Percentiles rank a stretch among this genome's conserved stretches.
Conservation (phyloP, 164 flowering plant species). For the Stephania yunnanensis region DNA sequence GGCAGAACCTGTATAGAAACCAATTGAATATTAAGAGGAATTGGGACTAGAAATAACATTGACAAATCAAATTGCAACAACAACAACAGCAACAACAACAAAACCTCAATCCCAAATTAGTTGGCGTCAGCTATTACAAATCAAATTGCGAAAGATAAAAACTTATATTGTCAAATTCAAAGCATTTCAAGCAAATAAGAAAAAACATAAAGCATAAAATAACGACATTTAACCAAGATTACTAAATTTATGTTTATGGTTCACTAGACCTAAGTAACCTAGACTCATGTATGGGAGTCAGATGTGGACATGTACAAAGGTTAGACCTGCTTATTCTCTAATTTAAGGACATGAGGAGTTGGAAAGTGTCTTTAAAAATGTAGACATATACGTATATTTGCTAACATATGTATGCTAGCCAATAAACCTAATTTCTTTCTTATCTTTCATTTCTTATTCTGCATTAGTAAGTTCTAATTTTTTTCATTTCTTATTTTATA, state of each 20-base stretch:
- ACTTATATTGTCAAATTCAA: neutral
- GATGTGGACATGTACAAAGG: too few species aligned
- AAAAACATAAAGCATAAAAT: neutral
- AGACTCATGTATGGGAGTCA: too few species aligned
- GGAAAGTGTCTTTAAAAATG: neutral
- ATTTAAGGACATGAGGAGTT: neutral
- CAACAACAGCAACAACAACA: too few species aligned
- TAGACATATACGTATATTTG: too few species aligned
- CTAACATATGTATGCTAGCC: too few species aligned
- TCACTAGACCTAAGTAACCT: too few species aligned
- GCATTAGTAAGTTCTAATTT: too few species aligned
- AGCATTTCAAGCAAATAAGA: neutral
- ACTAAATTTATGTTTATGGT: neutral
- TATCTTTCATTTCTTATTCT: too few species aligned
- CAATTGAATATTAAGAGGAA: neutral
- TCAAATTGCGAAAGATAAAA: neutral
- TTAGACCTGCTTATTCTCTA: neutral
- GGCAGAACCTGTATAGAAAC: conserved; percentile 58
- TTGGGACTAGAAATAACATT: neutral
- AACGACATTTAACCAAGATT: neutral
- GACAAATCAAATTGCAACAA: neutral
- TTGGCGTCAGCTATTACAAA: neutral
- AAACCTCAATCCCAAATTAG: too few species aligned
- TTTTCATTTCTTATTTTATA: too few species aligned
- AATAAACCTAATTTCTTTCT: too few species aligned